Base-by-base conservation (phyloP, 257 asterid species). In the Solanum commersonii region DNA sequence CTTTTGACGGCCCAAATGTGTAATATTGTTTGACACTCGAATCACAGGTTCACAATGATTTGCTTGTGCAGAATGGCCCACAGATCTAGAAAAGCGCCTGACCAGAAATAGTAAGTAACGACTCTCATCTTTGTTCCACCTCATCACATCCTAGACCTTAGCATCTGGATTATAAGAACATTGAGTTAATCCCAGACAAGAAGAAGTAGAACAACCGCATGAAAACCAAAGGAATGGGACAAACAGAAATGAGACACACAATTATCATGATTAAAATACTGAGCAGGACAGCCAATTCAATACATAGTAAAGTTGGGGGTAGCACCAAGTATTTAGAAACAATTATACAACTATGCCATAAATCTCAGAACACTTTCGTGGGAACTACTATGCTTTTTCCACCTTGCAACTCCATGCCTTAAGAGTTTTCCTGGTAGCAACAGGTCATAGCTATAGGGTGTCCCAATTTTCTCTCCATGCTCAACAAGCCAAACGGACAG, bases 1-100 rank as follows among this genome's bases (percentile, higher is more conserved):
- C 90, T 93, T 96, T 13, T 92, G 94, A 88, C 87, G 84, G 52
- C 96, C 98, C 93, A 96, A 88, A 90, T 91, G 92, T 60, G 96
- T 92, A 73, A 97, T 88, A 89, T 96, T 90, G 87, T 97, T 95
- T 16, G 96, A 89, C 78, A 96, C 98, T 71, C 98, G 94, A 77
- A 96, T 89, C 38, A 94, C 94, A 8, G 91, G 77, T 63, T 59
- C 35, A 68, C 92, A 37, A 10, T 77, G 49, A 78, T 91, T 91
- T 16, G 94, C 93, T 59, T 90, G 90, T 18, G 97, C 93, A 22
- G 91, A 92, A 59, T 72, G 90, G 88, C 93, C 88, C 86, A 92
- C 91, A 31, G 90, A 87, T 89, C 89, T 87, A 70, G 91, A 91
- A 76, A 88, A 92, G 56, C 74, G 90, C 89, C 94, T 77, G 85